phyloP scores from a whole-genome alignment of 2,329 filamentous ascomycete genomes.

The Verticillium dahliae region DNA sequence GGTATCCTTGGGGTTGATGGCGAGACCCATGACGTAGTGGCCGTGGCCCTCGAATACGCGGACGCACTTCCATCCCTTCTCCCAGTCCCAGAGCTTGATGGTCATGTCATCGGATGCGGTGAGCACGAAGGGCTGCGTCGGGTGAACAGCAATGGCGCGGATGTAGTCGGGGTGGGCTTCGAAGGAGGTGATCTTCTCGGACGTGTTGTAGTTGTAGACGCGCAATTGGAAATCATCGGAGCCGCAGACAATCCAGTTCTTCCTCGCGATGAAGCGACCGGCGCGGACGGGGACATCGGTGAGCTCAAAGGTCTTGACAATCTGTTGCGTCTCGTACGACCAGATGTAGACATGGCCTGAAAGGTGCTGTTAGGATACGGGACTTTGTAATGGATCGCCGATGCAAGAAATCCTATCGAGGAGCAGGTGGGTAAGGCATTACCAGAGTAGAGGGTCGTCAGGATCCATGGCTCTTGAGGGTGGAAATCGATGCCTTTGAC shows the following conservation, averaged over 20 bases:
- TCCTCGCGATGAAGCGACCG: conserved; percentile 90
- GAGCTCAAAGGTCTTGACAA: conserved; percentile 98
- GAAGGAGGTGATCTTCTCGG: conserved; percentile 95
- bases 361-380: not conserved
- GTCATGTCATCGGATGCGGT: conserved; percentile 98
- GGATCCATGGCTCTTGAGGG: conserved; percentile 90
- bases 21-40: conserved; percentile 93
- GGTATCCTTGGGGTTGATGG: conserved; percentile 96
- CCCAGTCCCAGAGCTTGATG: conserved; percentile 98
- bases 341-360: conserved; percentile 96
- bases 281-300: conserved; percentile 97
- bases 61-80: conserved; percentile 96
- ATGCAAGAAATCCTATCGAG: not conserved
- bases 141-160: conserved; percentile 91
- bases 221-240: conserved; percentile 75
- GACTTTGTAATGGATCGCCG: not conserved
- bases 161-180: conserved; percentile 99
- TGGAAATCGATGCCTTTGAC: conserved; percentile 98
- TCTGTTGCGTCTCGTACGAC: conserved; percentile 94
- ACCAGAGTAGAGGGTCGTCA: conserved; percentile 96
- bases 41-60: conserved; percentile 94
- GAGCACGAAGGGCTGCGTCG: conserved; percentile 89
- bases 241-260: conserved; percentile 98
- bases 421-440: conserved; percentile 25
- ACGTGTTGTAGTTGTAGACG: conserved; percentile 99